Conservation (phyloP, 2,329 filamentous ascomycete genomes). For the Colletotrichum gloeosporioides region DNA sequence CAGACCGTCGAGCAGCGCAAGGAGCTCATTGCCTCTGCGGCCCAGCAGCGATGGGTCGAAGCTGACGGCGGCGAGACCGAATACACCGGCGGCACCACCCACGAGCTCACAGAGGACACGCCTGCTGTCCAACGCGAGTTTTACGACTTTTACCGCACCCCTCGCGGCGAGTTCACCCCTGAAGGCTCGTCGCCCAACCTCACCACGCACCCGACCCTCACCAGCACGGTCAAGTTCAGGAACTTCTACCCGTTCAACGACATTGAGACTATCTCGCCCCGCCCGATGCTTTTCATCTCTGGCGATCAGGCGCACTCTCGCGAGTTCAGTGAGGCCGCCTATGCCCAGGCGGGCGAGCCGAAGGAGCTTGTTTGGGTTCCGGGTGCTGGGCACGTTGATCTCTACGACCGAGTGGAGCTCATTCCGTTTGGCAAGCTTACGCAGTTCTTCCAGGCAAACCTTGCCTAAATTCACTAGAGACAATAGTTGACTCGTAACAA, state of each 20-base stretch:
- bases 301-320: slow-evolving; percentile 32
- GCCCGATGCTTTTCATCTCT: slow-evolving; percentile 30
- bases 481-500: background rate
- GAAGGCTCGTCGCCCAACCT: slow-evolving; percentile 19
- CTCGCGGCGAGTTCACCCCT: slow-evolving; percentile 7
- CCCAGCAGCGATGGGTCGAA: background rate
- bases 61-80: background rate
- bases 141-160: slow-evolving; percentile 14
- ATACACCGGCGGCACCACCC: background rate
- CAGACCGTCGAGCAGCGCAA: background rate
- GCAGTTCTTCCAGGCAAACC: slow-evolving; percentile 25
- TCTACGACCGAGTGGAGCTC: slow-evolving; percentile 40
- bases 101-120: background rate
- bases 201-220: slow-evolving; percentile 35
- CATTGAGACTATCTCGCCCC: slow-evolving; percentile 33
- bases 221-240: slow-evolving; percentile 35
- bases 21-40: background rate
- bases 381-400: slow-evolving; percentile 37
- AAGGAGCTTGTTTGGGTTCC: slow-evolving; percentile 39
- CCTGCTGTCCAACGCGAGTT: background rate
- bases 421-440: slow-evolving; percentile 37
- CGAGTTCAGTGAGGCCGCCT: slow-evolving; percentile 33
- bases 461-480: background rate
- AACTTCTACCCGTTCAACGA: slow-evolving; percentile 35
- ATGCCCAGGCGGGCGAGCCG: slow-evolving; percentile 32